Evolutionary conservation across 2,329 filamentous ascomycete species (phyloP), one percentile per base, ranked within the genome.

Genomic region (Zasmidium angulare): DNA sequence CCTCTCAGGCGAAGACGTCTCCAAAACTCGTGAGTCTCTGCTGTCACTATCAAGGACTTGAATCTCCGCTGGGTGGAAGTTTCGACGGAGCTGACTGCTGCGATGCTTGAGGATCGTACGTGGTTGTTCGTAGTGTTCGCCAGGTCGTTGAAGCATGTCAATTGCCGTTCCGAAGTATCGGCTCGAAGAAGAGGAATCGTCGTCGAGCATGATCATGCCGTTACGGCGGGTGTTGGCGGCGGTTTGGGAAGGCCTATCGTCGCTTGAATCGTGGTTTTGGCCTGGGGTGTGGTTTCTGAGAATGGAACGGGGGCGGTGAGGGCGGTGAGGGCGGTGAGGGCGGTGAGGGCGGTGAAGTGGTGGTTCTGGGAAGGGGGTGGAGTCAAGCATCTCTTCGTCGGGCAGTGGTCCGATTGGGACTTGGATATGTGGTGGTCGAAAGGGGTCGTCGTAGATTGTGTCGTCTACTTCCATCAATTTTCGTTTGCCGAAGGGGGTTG

Each of bases 211-310:
- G 31, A 64, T 56, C 12, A 26, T 58, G 59, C 67, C 70, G 58
- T 72, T 72, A 23, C 68, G 65, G 21, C 67, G 62, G 2, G 68
- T 71, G 55, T 72, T 72, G 19, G 62, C 60, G 7, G 59, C 62
- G 3, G 69, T 71, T 21, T 63, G 55, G 46, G 65, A 62, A 2
- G 61, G 58, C 43, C 54, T 21, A 11, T 4, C 26, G 26, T 29
- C 11, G 11, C 11, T 4, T 11, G 46, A 66, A 19, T 46, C 56
- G 26, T 26, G 50, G 12, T 64, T 56, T 21, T 57, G 21, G 4
- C 46, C 17, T 1, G 56, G 57, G 2, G 59, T 59, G 49, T 51
- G 61, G 50, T 63, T 61, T 46, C 69, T 65, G 10, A 71, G 62
- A 31, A 70, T 70, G 1, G 69, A 71, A 50, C 61, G 62, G 22